Base-by-base conservation (phyloP, 169 alveolate genomes). In the Eimeria sp. region DNA sequence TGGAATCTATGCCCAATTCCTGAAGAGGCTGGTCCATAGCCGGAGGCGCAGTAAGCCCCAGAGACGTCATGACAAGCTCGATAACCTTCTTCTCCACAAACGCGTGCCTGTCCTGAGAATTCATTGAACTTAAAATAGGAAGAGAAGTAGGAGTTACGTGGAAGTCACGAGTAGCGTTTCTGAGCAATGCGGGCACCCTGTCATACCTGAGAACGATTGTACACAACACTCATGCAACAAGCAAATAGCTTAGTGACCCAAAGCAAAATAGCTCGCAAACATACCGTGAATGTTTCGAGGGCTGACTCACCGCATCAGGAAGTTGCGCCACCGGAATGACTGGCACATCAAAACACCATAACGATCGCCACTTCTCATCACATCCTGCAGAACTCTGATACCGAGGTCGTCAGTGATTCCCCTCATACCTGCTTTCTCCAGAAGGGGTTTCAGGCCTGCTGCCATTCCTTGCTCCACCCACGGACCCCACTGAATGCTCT, bases 401-500 rank as follows among this genome's bases (percentile, higher is more conserved):
- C 98, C 98, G 25, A 97, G 86, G 61, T 97, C 98, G 76, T 97
- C 96, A 20, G 92, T 91, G 49, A 97, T 95, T 20, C 97, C 98
- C 88, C 94, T 80, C 97, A 97, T 96, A 49, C 98, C 98, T 7
- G 95, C 97, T 67, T 97, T 97, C 61, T 92, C 98, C 27, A 97
- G 22, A 34, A 89, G 97, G 95, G 90, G 97, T 73, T 49, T 73
- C 75, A 97, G 51, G 27, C 88, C 97, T 30, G 96, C 95, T 1
- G 97, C 97, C 97, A 96, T 96, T 0, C 97, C 97, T 57, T 96
- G 97, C 83, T 96, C 97, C 25, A 88, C 70, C 98, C 98, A 97
- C 57, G 98, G 98, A 5, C 98, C 98, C 98, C 98, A 97, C 91
- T 97, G 98, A 82, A 97, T 95, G 75, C 97, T 95, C 83, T 94